Base-by-base conservation (phyloP, 805 yeast species). In the Saccharomyces kudriavzevii region DNA sequence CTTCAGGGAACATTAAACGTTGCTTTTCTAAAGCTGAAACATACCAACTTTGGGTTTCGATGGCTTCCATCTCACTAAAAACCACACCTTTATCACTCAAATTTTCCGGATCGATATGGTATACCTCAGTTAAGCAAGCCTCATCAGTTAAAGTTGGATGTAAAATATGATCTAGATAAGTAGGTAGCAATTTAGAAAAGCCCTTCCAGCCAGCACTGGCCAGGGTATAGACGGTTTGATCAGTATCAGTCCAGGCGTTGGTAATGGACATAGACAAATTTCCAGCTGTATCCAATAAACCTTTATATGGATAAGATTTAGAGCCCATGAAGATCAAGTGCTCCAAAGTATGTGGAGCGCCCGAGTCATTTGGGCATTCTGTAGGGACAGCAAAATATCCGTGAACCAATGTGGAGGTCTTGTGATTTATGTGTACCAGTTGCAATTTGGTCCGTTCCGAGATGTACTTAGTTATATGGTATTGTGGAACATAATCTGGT, bases 331-430 rank as follows among this genome's bases (percentile, higher is more conserved):
- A 94, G 40, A 92, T 78, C 68, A 94, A 75, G 71, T 94, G 99
- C 71, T 94, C 99, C 51, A 94, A 71, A 1, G 99, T 94, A 64
- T 94, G 99, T 1, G 99, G 99, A 58, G 88, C 82, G 6, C 99
- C 99, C 25, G 90, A 81, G 67, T 91, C 94, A 64, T 89, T 83
- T 24, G 77, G 74, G 50, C 89, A 88, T 68, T 94, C 98, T 0
- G 98, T 90, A 17, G 96, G 97, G 3, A 94, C 96, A 0, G 97
- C 95, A 69, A 94, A 89, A 65, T 86, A 87, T n/a, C 98, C 99
- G 63, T 85, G 84, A 2, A 94, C 90, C 30, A 89, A 77, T 2
- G 98, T 97, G 2, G 96, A 84, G 27, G 89, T 84, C 63, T 86
- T 87, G 53, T 69, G 70, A 63, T 84, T 78, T 40, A 94, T 76